A percentile compares a stretch with the other conserved stretches of the same genome.
Evolutionary conservation across 225 moss, liverwort and hornwort genomes (phyloP).

Genomic region (Physcomitrium patens): DNA sequence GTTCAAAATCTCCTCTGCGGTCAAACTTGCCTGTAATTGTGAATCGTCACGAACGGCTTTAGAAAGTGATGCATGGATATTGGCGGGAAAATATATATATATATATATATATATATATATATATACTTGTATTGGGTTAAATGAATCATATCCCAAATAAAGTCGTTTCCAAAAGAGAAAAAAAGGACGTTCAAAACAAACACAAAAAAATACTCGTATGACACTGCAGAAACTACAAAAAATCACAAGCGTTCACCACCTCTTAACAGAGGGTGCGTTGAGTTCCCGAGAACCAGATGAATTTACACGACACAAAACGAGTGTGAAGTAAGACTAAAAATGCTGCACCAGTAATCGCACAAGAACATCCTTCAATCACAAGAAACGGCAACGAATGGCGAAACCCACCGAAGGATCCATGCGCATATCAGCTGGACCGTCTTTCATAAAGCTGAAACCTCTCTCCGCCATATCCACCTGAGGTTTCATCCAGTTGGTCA

Average conservation of each 20-base stretch:
- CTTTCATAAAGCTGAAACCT: constrained; percentile 97
- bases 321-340: background rate
- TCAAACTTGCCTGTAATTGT: constrained; percentile 70
- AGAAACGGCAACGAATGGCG: background rate
- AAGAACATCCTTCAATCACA: background rate
- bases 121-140: background rate
- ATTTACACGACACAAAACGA: background rate
- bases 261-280: background rate
- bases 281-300: background rate
- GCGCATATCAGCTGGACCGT: constrained; percentile 96
- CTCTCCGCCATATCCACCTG: constrained; percentile 86
- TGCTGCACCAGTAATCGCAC: background rate
- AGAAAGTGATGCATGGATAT: background rate
- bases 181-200: background rate
- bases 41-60: background rate
- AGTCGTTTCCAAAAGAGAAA: background rate
- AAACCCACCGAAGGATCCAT: constrained; percentile 94
- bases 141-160: background rate
- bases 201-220: background rate
- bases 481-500: constrained; percentile 16
- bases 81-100: background rate
- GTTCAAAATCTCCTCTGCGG: constrained; percentile 88
- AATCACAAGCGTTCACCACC: background rate
- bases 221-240: no score
- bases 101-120: background rate